These are phyloP conservation scores for Neopestalotiopsis sp. DNA, from an alignment of 2,329 filamentous ascomycete genomes.

Conservation along the genomic window DNA sequence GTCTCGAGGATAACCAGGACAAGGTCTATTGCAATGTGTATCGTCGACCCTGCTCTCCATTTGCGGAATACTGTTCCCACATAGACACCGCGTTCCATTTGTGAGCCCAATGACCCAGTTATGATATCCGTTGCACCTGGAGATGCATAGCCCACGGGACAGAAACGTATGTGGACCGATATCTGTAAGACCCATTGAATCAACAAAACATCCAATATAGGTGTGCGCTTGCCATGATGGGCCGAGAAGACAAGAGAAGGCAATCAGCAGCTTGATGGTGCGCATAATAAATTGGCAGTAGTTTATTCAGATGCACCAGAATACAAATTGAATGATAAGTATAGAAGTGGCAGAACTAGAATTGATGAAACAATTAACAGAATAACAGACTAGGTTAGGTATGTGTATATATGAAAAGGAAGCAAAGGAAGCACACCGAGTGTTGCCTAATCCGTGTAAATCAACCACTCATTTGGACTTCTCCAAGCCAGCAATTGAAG, in stretches of 20 bases:
- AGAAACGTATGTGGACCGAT: conserved; percentile 20
- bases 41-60: conserved; percentile 21
- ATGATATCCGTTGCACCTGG: conserved; percentile 4
- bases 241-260: neutral
- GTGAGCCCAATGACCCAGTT: conserved; percentile 22
- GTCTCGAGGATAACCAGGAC: conserved; percentile 25
- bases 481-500: neutral
- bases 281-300: neutral
- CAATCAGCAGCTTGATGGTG: neutral
- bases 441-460: too few relatives aligned
- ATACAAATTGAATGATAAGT: too few relatives aligned
- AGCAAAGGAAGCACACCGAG: too few relatives aligned
- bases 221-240: conserved; percentile 4
- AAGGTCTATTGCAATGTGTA: conserved; percentile 23
- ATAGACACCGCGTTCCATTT: conserved; percentile 29
- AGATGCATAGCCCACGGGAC: conserved; percentile 21
- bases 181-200: conserved; percentile 18
- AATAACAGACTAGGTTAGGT: too few relatives aligned
- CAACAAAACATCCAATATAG: conserved; percentile 26
- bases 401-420: too few relatives aligned
- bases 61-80: conserved; percentile 23
- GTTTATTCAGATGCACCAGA: neutral
- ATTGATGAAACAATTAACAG: too few relatives aligned
- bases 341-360: too few relatives aligned
- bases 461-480: neutral